Percentiles rank a stretch among this genome's conserved stretches.
Evolutionary conservation across 768 basidiomycete genomes (phyloP).

Genomic region (Podaxis pistillaris): DNA sequence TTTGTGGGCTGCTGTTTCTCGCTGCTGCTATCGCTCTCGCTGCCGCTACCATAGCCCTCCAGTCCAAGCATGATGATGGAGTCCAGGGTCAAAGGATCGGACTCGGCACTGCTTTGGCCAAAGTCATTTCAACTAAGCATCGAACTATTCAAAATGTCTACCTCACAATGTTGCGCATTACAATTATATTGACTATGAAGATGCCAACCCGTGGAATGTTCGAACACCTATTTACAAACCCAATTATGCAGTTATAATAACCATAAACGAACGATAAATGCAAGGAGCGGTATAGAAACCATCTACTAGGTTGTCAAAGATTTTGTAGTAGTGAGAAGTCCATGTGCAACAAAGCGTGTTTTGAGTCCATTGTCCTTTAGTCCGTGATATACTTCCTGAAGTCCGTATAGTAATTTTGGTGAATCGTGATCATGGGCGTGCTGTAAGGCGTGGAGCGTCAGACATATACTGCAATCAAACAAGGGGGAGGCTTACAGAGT

Average conservation of each 20-base stretch:
- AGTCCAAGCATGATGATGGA: slow-evolving; percentile 61
- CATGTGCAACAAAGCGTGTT: slow-evolving; percentile 10
- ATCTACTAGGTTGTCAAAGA: slow-evolving; percentile 24
- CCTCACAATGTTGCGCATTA: not conserved
- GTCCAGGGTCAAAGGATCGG: not conserved
- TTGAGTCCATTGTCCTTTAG: slow-evolving; percentile 15
- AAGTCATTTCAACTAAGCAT: not conserved
- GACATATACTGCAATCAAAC: not conserved
- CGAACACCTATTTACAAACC: slow-evolving; percentile 11
- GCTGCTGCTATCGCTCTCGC: slow-evolving; percentile 48
- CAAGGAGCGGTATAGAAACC: slow-evolving; percentile 20
- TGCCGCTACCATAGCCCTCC: slow-evolving; percentile 76
- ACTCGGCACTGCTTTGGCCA: slow-evolving; percentile 4
- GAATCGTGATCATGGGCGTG: slow-evolving; percentile 34
- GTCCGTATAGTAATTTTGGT: slow-evolving; percentile 10
- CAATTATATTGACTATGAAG: not conserved
- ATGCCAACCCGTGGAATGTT: not conserved
- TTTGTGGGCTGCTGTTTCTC: slow-evolving; percentile 23
- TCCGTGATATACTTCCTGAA: slow-evolving; percentile 2
- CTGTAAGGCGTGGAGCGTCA: slow-evolving; percentile 19
- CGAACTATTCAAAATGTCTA: not conserved
- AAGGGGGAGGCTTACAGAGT: slow-evolving; percentile 53
- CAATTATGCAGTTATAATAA: slow-evolving; percentile 16
- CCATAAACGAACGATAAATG: slow-evolving; percentile 26
- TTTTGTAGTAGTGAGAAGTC: slow-evolving; percentile 10